Evolutionary conservation across 768 basidiomycete genomes (phyloP).

Genomic region (Russula earlei): DNA sequence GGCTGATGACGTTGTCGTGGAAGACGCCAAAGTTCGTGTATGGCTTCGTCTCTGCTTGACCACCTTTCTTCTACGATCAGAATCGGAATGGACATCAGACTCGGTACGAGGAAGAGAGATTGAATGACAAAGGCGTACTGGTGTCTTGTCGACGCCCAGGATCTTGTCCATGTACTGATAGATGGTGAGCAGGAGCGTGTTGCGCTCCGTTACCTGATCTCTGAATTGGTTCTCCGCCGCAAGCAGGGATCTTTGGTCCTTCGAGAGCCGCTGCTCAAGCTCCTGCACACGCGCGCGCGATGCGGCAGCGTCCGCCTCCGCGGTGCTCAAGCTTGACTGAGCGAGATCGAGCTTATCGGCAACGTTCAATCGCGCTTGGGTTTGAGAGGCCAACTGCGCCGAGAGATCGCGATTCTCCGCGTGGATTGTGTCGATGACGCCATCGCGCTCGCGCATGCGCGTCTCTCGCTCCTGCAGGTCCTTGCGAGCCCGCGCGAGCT

Average conservation of each 20-base stretch:
- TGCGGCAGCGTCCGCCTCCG: constrained; percentile 56
- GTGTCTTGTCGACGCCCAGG: constrained; percentile 78
- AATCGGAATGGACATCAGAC: background rate
- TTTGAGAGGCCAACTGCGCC: constrained; percentile 70
- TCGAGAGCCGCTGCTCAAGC: constrained; percentile 69
- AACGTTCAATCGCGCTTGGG: constrained; percentile 77
- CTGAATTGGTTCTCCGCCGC: constrained; percentile 72
- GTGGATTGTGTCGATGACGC: constrained; percentile 63
- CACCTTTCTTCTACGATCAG: constrained; percentile 53
- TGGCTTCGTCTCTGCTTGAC: constrained; percentile 77
- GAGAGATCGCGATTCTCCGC: constrained; percentile 75
- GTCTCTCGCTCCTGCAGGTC: constrained; percentile 63
- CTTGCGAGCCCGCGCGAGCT: constrained; percentile 57
- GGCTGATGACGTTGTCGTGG: constrained; percentile 86
- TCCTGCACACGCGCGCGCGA: constrained; percentile 58
- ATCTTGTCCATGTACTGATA: constrained; percentile 96
- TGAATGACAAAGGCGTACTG: constrained; percentile 41
- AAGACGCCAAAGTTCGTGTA: constrained; percentile 92
- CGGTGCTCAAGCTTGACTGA: constrained; percentile 48
- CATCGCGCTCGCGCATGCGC: constrained; percentile 58
- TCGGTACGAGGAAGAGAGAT: background rate
- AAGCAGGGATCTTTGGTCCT: constrained; percentile 69
- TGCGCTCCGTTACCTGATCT: constrained; percentile 88
- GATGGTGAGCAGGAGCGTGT: constrained; percentile 82
- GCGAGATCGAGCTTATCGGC: constrained; percentile 81